Conservation (phyloP, 352 stramenopile species). For the Phytophthora fragariaefolia region DNA sequence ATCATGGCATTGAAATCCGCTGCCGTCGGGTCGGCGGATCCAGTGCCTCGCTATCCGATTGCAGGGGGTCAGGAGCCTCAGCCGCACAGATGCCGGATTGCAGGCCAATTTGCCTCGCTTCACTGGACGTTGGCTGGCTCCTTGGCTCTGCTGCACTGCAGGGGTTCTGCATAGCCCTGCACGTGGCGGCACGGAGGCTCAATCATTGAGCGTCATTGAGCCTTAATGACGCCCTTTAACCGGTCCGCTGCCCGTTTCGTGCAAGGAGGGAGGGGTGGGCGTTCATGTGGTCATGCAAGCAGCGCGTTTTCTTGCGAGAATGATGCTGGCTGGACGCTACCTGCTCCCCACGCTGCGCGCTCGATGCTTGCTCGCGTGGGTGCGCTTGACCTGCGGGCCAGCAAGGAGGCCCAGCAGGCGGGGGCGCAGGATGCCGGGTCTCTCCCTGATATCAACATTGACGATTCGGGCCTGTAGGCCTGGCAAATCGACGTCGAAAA, state of each 20-base stretch:
- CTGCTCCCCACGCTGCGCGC: not conserved
- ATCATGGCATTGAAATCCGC: not conserved
- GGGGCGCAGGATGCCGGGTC: not conserved
- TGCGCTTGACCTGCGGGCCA: not conserved
- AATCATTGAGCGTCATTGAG: too few relatives aligned
- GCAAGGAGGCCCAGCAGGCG: not conserved
- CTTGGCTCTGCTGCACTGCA: too few relatives aligned
- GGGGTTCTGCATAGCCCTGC: too few relatives aligned
- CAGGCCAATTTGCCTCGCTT: too few relatives aligned
- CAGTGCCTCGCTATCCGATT: not conserved
- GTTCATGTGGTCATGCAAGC: not conserved
- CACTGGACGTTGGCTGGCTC: too few relatives aligned
- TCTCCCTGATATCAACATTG: slow-evolving; percentile 16
- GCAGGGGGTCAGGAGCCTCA: too few relatives aligned
- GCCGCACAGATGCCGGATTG: too few relatives aligned
- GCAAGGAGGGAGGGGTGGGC: slow-evolving; percentile 1
- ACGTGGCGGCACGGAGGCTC: too few relatives aligned
- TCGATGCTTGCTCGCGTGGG: not conserved
- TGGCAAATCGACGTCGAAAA: slow-evolving; percentile 29
- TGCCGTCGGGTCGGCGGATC: not conserved
- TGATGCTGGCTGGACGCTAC: not conserved
- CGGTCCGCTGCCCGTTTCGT: slow-evolving; percentile 17
- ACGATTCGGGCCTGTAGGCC: slow-evolving; percentile 16
- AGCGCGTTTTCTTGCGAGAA: not conserved
- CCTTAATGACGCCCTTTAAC: too few relatives aligned